Conservation (phyloP, 352 stramenopile species). For the Elongisporangium undulatum region DNA sequence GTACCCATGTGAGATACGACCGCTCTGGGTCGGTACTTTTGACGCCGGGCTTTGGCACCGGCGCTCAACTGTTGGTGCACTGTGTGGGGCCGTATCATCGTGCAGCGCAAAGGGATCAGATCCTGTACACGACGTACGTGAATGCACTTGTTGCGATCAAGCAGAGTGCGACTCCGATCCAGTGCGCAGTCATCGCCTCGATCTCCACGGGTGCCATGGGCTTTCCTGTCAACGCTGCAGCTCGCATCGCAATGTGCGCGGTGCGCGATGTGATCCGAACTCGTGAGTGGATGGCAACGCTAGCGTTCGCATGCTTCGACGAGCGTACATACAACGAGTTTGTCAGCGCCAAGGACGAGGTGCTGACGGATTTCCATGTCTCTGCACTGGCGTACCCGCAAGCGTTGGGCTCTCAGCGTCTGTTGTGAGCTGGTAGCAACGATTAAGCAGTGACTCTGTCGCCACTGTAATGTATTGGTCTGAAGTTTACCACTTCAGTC, state of each 20-base stretch:
- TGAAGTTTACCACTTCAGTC: too few relatives aligned
- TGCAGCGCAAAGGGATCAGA: not conserved
- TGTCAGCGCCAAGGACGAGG: not conserved
- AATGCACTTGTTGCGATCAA: slow-evolving; percentile 28
- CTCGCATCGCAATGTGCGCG: slow-evolving; percentile 29
- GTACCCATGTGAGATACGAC: too few relatives aligned
- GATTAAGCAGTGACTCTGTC: too few relatives aligned
- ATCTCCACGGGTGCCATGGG: slow-evolving; percentile 42
- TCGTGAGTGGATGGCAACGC: slow-evolving; percentile 24
- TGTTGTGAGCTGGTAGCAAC: too few relatives aligned
- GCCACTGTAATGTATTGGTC: too few relatives aligned
- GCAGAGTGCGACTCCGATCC: slow-evolving; percentile 14
- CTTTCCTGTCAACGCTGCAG: slow-evolving; percentile 30
- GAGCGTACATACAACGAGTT: slow-evolving; percentile 1
- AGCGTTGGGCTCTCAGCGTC: not conserved
- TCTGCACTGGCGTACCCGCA: not conserved
- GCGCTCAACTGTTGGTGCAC: slow-evolving; percentile 50
- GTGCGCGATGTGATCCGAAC: slow-evolving; percentile 40
- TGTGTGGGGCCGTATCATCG: slow-evolving; percentile 29
- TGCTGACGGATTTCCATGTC: not conserved
- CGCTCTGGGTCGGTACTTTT: slow-evolving; percentile 13
- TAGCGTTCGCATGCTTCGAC: slow-evolving; percentile 57
- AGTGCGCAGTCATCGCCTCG: slow-evolving; percentile 45
- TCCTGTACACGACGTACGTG: slow-evolving; percentile 54
- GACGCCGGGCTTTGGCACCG: slow-evolving; percentile 40